Conservation (phyloP, 495 filamentous ascomycete species). For the Talaromyces proteolyticus region DNA sequence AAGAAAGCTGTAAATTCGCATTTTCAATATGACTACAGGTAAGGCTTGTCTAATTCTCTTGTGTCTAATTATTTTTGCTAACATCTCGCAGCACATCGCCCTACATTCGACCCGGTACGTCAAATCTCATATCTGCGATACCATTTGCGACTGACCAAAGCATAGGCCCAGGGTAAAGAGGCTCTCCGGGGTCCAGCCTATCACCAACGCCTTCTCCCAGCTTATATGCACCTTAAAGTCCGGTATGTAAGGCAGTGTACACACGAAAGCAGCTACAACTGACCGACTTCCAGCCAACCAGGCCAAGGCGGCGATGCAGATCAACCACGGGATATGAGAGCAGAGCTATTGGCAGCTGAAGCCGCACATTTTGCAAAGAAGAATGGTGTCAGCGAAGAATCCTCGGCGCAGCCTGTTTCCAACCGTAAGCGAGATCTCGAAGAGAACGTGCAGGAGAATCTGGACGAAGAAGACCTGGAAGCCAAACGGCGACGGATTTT, state of each 20-base stretch:
- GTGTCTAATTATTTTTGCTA: constrained; percentile 10
- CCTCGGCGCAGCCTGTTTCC: constrained; percentile 24
- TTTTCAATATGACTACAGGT: constrained; percentile 61
- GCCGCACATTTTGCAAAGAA: constrained; percentile 82
- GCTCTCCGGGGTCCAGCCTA: constrained; percentile 90
- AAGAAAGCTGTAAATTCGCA: background rate
- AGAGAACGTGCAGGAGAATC: constrained; percentile 30
- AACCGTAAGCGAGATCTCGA: constrained; percentile 65
- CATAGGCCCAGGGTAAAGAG: constrained; percentile 87
- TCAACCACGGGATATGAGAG: constrained; percentile 73
- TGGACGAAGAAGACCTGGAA: constrained; percentile 61
- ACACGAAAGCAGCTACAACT: constrained; percentile 3
- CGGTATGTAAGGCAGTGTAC: constrained; percentile 39
- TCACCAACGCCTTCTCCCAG: constrained; percentile 91
- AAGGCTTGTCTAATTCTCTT: constrained; percentile 3
- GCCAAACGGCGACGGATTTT: constrained; percentile 82
- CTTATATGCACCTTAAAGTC: constrained; percentile 85
- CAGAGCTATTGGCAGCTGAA: constrained; percentile 86
- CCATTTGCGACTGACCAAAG: constrained; percentile 13
- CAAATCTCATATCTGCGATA: constrained; percentile 4
- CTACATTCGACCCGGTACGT: constrained; percentile 86
- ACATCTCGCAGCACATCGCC: constrained; percentile 58
- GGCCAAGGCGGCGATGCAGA: constrained; percentile 83
- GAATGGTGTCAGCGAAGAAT: constrained; percentile 50
- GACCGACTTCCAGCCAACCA: constrained; percentile 52